Evolutionary conservation across 768 basidiomycete species (phyloP), one percentile per base, ranked within the genome.

Genomic region (Lentinula guzmanii): DNA sequence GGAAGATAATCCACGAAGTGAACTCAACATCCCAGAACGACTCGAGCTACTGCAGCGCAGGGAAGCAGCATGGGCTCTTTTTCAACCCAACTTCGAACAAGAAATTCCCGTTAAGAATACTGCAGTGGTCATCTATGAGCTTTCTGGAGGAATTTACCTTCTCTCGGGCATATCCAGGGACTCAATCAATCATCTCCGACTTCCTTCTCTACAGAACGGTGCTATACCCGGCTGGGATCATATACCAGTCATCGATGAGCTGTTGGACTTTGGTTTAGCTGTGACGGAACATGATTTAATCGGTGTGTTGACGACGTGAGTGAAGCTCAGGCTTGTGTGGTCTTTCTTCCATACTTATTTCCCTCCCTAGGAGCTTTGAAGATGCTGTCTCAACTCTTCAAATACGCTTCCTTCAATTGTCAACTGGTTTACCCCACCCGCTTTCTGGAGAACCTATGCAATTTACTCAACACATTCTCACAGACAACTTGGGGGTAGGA

Each of bases 121-220:
- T 13, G 34, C 59, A 7, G 59, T 60, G 35, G 59, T 60, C 28
- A 41, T 60, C 2, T 60, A 60, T 41, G 59, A 60, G 28, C 51
- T 60, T 8, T 60, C 59, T 3, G 59, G 59, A n/a, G 59, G 59
- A 8, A 52, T 31, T 35, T 60, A 60, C 41, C n/a, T 60, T n/a
- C 51, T 60, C 9, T 60, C 59, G 13, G 59, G 41, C 16, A 33
- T 52, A 9, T 16, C 59, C 7, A 60, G 59, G 31, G 31, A 52
- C 34, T 50, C 59, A 2, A 43, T 60, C 28, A 51, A 52, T 13
- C 51, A 41, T 33, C 28, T 60, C 35, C 45, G 18, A 16, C 48
- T 60, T 39, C 59, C 59, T 39, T 52, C 48, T 4, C 13, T 18
- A 11, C 51, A 21, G 6, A 11, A 15, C 8, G 18, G 51, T 7